Evolutionary conservation across 768 basidiomycete genomes (phyloP).

Genomic region (Sistotremastrum niveocremeum): DNA sequence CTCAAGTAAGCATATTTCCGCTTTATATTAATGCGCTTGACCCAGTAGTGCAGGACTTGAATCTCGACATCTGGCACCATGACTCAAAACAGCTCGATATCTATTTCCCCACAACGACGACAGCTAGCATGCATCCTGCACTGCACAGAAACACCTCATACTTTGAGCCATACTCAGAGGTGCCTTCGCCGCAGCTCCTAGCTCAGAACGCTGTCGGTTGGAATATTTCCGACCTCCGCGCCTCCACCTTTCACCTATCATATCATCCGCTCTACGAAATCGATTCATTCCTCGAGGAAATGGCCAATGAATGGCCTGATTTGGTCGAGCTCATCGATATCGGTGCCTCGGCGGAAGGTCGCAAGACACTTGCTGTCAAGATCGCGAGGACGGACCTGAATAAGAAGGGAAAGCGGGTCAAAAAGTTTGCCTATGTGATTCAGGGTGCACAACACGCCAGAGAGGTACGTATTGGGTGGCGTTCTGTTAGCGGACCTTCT

Average conservation of each 20-base stretch:
- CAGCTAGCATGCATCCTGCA: too few relatives aligned
- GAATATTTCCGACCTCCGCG: constrained; percentile 2
- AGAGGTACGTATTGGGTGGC: constrained; percentile 34
- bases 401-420: constrained; percentile 8
- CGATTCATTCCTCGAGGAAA: constrained; percentile 33
- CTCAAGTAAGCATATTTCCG: too few relatives aligned
- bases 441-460: constrained; percentile 64
- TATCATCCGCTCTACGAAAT: constrained; percentile 51
- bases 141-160: too few relatives aligned
- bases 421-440: constrained; percentile 49
- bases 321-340: constrained; percentile 30
- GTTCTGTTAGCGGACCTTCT: not conserved
- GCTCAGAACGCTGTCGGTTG: not conserved
- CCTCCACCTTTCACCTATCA: constrained; percentile 20
- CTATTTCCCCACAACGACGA: too few relatives aligned
- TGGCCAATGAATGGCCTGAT: constrained; percentile 35
- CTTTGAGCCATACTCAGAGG: too few relatives aligned
- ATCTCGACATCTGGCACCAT: too few relatives aligned
- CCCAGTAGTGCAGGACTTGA: too few relatives aligned
- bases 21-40: too few relatives aligned
- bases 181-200: not conserved
- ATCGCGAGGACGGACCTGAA: constrained; percentile 24
- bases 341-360: constrained; percentile 44
- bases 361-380: constrained; percentile 42
- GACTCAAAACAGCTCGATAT: too few relatives aligned